Conservation (phyloP, 2,329 filamentous ascomycete species). For the Trichoderma cornu-damae region DNA sequence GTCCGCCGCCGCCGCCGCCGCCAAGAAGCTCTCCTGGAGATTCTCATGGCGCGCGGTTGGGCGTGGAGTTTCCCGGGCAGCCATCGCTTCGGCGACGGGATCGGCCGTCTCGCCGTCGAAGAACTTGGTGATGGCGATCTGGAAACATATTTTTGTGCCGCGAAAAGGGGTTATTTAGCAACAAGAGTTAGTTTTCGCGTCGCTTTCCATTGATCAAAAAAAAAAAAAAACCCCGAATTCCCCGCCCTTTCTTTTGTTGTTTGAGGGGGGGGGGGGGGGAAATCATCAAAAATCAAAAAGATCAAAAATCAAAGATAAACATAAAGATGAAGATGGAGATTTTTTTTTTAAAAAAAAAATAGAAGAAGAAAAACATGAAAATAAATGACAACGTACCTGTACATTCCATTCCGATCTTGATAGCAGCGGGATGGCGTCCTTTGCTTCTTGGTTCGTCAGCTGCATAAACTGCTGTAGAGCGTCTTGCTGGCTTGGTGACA, state of each 20-base stretch:
- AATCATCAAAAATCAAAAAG: too few species aligned
- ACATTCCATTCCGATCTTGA: constrained; percentile 94
- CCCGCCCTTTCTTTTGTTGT: too few species aligned
- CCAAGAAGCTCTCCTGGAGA: constrained; percentile 56
- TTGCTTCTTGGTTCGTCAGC: constrained; percentile 76
- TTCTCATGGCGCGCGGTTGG: constrained; percentile 66
- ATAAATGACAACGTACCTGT: constrained; percentile 51
- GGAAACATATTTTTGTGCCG: too few species aligned
- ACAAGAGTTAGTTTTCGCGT: too few species aligned
- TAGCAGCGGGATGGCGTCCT: constrained; percentile 72
- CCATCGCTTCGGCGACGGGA: constrained; percentile 69
- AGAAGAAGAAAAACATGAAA: too few species aligned
- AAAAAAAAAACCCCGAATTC: too few species aligned
- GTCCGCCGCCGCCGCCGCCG: constrained; percentile 21
- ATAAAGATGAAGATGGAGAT: too few species aligned
- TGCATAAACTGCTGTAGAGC: constrained; percentile 83
- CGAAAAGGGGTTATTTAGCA: too few species aligned
- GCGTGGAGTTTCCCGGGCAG: constrained; percentile 58
- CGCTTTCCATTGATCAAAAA: too few species aligned
- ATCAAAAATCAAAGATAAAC: background rate
- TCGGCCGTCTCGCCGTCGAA: constrained; percentile 92
- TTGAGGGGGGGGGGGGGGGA: too few species aligned
- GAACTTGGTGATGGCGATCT: constrained; percentile 96
- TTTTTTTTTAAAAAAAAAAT: too few species aligned
- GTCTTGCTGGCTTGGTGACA: constrained; percentile 72